Evolutionary conservation across 495 filamentous ascomycete species (phyloP), one percentile per base, ranked within the genome.

Genomic region (Penicillium coprophilum): DNA sequence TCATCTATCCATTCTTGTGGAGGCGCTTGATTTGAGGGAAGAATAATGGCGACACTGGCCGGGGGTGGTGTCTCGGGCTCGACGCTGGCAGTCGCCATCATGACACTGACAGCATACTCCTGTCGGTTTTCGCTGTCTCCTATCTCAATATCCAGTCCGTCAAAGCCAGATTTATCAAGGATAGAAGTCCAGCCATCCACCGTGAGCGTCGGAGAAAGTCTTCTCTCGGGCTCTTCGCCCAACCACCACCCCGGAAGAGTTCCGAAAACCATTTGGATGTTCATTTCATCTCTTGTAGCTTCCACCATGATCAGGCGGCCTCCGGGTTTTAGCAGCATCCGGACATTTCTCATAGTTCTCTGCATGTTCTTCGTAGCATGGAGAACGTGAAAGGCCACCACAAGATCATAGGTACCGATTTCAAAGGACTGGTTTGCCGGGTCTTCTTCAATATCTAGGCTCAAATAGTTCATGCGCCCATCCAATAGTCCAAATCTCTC

Each of bases 381-480:
- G 5, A 20, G 8, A 13, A 34, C 13, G 1, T 21, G 24, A 8
- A 3, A 53, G 31, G 51, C 39, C 6, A 53, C 31, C 27, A 53
- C 28, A 15, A 53, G 31, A 41, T 53, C 51, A 27, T 53, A 53
- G 3, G 23, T 45, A 24, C 15, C 20, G 11, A 17, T 20, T 32
- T 2, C 19, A 46, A 53, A 53, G 15, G 15, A 15, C 21, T 53
- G 51, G 2, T 5, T 15, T 1, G 15, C 4, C 17, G 24, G 51
- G 21, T 46, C 40, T 3, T 31, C 24, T 6, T 53, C 13, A 9
- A 53, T 53, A 20, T 53, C 40, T 19, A 53, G 51, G 31, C 46
- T 28, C 21, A 31, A 1, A n/a, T 19, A 28, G 23, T 28, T 15
- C 45, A 30, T 28, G 1, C 11, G 45, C 6, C 12, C 23, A 47